Base-by-base conservation (phyloP, 2,329 filamentous ascomycete genomes). In the Alternaria sp. region DNA sequence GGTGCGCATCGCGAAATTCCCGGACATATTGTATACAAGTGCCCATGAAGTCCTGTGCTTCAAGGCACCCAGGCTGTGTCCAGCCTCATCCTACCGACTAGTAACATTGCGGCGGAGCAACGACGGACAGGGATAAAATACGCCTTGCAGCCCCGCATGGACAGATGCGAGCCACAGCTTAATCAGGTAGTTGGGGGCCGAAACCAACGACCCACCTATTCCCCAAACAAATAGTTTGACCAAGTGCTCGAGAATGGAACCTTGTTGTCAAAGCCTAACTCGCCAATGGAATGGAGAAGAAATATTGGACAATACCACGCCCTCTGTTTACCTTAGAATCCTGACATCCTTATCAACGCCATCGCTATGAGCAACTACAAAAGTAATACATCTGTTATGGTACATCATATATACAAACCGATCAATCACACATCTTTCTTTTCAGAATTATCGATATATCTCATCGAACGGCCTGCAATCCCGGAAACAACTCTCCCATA, bases 391-490 rank as follows among this genome's bases (percentile, higher is more conserved):
- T 3, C 37, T 11, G 10, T 39, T 6, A 23, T 23, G 7, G 10
- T 40, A 40, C 21, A 40, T 36, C 31, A 17, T 51, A 24, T 41
- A 21, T 40, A 26, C 21, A 21, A 34, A 48, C 17, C 21, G 13
- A 51, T 10, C 53, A 37, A 61, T 34, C 17, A 17, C 28, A 10
- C 21, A 23, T 48, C 44, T 17, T 31, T 10, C 4, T 3, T 21
- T 29, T 14, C 13, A 0, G 4, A 14, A 23, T 36, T 63, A 94
- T 77, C 92, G 88, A 78, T 97, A 99, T 52, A 99, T 93, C 77
- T 98, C 94, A 77, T 98, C 93, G 79, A 99, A 99, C 2, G 95
- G 95, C 72, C 95, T 84, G 4, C 94, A 98, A 79, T 99, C 95
- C 51, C 86, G 82, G 77, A 96, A 99, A 78, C 95, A 99, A 70